Conservation (phyloP, 305 asterid genomes). For the Fraxinus sp. region DNA sequence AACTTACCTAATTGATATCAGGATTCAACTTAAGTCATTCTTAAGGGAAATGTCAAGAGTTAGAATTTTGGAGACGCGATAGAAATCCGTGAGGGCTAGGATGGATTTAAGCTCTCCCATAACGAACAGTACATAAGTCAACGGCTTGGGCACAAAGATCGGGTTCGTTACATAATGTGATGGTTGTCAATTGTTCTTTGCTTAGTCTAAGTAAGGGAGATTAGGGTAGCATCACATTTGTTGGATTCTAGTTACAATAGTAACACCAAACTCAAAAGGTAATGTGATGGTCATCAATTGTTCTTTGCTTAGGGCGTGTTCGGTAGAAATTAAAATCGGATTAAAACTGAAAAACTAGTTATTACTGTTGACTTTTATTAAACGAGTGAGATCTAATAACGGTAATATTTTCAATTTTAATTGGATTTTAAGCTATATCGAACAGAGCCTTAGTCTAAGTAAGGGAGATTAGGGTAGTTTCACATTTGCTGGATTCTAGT, state of each 20-base stretch:
- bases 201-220: background rate
- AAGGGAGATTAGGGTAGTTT: background rate
- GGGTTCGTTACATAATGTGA: background rate
- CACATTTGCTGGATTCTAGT: background rate
- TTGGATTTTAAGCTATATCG: too few species aligned
- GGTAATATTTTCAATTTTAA: too few species aligned
- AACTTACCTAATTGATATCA: too few species aligned
- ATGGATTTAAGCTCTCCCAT: background rate
- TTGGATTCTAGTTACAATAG: background rate
- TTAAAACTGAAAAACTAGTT: too few species aligned
- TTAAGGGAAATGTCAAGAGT: background rate
- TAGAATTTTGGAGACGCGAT: background rate
- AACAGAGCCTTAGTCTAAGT: background rate
- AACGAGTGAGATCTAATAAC: too few species aligned
- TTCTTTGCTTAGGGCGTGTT: background rate
- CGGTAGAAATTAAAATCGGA: too few species aligned
- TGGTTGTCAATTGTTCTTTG: background rate
- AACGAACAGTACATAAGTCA: background rate
- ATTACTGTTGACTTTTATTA: too few species aligned
- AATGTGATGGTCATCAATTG: background rate
- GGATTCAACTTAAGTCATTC: background rate
- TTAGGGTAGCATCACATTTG: background rate
- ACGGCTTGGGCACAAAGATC: background rate
- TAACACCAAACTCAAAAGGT: background rate
- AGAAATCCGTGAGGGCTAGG: background rate